phyloP scores from a whole-genome alignment of 495 filamentous ascomycete species.

The Tuber magnatum region DNA sequence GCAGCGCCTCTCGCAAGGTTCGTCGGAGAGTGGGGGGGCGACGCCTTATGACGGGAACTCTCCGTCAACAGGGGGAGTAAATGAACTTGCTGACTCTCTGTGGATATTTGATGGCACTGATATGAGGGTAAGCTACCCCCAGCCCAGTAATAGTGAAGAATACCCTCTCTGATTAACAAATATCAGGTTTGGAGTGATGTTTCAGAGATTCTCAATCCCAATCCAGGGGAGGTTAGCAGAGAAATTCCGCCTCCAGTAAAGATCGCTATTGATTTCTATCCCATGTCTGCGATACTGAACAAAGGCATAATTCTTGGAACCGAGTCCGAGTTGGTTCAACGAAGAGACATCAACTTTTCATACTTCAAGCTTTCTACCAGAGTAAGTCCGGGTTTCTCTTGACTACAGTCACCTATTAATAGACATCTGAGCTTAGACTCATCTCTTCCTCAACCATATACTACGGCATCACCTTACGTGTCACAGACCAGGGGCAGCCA shows the following conservation, averaged over 20 bases:
- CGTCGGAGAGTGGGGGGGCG: constrained; percentile 12
- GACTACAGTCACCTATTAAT: background rate
- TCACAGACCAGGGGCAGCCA: constrained; percentile 60
- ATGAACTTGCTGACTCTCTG: constrained; percentile 71
- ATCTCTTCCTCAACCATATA: constrained; percentile 83
- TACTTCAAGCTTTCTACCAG: constrained; percentile 76
- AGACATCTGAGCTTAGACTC: constrained; percentile 53
- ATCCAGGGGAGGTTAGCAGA: constrained; percentile 51
- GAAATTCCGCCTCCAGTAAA: constrained; percentile 60
- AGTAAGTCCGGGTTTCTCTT: constrained; percentile 46
- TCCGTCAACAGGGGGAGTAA: constrained; percentile 42
- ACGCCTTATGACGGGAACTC: constrained; percentile 28
- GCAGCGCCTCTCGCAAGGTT: constrained; percentile 35
- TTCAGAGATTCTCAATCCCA: constrained; percentile 70
- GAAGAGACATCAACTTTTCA: constrained; percentile 80
- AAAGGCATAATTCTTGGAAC: constrained; percentile 86
- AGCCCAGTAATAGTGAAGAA: background rate
- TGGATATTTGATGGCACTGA: constrained; percentile 88
- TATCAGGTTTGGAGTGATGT: constrained; percentile 74
- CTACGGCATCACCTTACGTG: constrained; percentile 66
- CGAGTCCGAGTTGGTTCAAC: constrained; percentile 84
- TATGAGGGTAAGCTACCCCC: constrained; percentile 44
- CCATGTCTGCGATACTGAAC: constrained; percentile 70
- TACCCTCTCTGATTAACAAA: background rate
- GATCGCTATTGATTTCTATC: constrained; percentile 79